Percentiles rank a stretch among this genome's conserved stretches.
Conservation (phyloP, 768 basidiomycete species). For the Leucosporidium scottii region DNA sequence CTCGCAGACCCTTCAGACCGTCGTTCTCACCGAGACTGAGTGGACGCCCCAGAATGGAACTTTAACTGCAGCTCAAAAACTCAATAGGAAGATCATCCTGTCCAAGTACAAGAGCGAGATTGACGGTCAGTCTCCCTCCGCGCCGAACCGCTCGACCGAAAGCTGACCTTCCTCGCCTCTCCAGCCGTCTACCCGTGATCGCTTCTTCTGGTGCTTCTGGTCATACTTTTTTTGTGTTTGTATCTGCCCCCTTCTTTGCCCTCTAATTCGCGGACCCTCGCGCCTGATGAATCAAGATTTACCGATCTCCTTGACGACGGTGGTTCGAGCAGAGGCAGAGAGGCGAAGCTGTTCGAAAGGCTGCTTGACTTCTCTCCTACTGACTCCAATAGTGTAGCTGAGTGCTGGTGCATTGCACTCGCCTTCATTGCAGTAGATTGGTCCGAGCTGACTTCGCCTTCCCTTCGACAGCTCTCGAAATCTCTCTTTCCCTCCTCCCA, state of each 20-base stretch:
- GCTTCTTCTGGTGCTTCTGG: neutral
- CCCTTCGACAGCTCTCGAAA: neutral
- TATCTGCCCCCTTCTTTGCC: neutral
- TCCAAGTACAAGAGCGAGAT: conserved; percentile 14
- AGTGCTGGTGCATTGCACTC: too few species aligned
- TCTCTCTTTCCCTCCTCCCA: neutral
- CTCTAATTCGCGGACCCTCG: neutral
- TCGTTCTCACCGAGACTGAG: conserved; percentile 73
- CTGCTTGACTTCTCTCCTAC: neutral
- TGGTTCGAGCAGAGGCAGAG: neutral
- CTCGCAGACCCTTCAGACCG: conserved; percentile 51
- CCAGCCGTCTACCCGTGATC: conserved; percentile 4
- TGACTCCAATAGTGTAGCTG: too few species aligned
- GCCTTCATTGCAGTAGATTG: too few species aligned
- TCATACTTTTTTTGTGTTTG: neutral
- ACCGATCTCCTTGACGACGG: neutral
- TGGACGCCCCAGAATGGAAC: conserved; percentile 89
- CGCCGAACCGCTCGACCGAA: neutral
- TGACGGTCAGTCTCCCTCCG: conserved; percentile 4
- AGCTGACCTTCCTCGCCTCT: neutral
- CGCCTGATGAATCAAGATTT: neutral
- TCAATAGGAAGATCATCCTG: conserved; percentile 62
- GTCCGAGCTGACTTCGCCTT: neutral
- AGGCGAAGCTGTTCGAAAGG: neutral
- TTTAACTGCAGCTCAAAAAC: conserved; percentile 84